Evolutionary conservation across 257 asterid species (phyloP).

Genomic region (Fraxinus pennsylvanica): DNA sequence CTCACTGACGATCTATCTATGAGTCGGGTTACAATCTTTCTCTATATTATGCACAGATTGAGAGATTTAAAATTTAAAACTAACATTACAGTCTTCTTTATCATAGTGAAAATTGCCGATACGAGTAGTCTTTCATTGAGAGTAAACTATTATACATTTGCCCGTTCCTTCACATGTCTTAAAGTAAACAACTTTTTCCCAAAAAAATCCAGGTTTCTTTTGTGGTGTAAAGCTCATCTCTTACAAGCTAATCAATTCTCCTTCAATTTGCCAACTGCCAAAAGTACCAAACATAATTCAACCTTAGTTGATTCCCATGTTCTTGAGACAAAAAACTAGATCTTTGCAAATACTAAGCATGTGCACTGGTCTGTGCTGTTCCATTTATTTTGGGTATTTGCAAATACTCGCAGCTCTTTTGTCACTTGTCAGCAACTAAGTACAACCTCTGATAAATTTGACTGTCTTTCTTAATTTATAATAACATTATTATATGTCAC

Average conservation of each 20-base stretch:
- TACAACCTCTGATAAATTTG: neutral
- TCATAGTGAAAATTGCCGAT: too few relatives aligned
- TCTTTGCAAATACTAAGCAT: neutral
- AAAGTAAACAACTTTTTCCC: neutral
- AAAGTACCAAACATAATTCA: neutral
- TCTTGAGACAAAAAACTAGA: neutral
- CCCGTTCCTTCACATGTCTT: neutral
- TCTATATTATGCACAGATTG: too few relatives aligned
- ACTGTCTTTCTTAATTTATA: neutral
- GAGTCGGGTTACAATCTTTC: too few relatives aligned
- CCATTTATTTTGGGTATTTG: neutral
- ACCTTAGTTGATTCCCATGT: neutral
- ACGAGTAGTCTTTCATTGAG: too few relatives aligned
- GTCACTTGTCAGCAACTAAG: neutral
- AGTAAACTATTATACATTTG: too few relatives aligned
- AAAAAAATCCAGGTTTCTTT: neutral
- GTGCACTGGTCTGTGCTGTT: neutral
- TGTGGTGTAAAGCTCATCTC: neutral
- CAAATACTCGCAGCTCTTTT: neutral
- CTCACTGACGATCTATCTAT: too few relatives aligned
- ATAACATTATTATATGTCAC: neutral
- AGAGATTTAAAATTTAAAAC: too few relatives aligned
- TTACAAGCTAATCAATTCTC: neutral
- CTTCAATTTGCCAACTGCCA: conserved; percentile 5
- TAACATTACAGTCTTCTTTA: too few relatives aligned